Evolutionary conservation across 2,329 filamentous ascomycete species (phyloP).

Genomic region (Graphilbum ipis-grandicollis): DNA sequence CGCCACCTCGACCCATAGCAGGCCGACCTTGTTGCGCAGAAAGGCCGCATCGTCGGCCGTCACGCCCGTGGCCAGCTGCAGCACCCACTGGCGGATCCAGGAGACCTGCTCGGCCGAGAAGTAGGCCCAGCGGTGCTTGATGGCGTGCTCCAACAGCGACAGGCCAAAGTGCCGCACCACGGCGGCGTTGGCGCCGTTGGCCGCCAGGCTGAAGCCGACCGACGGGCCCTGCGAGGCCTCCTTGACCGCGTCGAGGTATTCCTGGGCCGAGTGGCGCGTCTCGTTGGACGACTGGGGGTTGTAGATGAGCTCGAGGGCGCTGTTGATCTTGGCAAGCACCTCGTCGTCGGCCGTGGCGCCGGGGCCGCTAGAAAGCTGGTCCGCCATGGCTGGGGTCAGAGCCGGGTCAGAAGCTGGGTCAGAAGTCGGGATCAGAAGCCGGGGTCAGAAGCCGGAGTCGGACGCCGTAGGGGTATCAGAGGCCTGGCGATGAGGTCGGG

Average conservation of each 20-base stretch:
- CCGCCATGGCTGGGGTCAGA: slow-evolving; percentile 1
- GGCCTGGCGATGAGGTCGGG: too few species aligned
- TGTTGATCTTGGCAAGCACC: slow-evolving; percentile 52
- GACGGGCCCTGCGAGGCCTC: slow-evolving; percentile 60
- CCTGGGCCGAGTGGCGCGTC: slow-evolving; percentile 63
- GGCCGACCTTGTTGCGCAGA: slow-evolving; percentile 81
- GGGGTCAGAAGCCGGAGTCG: too few species aligned
- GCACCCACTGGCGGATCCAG: slow-evolving; percentile 57
- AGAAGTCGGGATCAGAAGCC: not conserved
- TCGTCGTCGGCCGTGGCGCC: slow-evolving; percentile 15
- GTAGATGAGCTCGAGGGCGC: slow-evolving; percentile 79
- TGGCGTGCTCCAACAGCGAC: slow-evolving; percentile 75
- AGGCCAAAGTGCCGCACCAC: slow-evolving; percentile 88
- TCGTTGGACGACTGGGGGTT: slow-evolving; percentile 65
- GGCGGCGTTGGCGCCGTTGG: slow-evolving; percentile 55
- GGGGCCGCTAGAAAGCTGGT: slow-evolving; percentile 5
- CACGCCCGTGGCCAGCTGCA: slow-evolving; percentile 59
- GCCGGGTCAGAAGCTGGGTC: not conserved
- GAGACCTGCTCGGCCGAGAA: slow-evolving; percentile 51
- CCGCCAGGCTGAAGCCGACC: slow-evolving; percentile 70
- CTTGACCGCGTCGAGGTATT: slow-evolving; percentile 77
- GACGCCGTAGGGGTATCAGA: too few species aligned
- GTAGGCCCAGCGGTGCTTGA: slow-evolving; percentile 69
- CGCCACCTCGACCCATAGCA: slow-evolving; percentile 87
- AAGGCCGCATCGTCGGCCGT: slow-evolving; percentile 60